Conservation (phyloP, 192 early-diverging fungal genomes). For the Podila horticola region DNA sequence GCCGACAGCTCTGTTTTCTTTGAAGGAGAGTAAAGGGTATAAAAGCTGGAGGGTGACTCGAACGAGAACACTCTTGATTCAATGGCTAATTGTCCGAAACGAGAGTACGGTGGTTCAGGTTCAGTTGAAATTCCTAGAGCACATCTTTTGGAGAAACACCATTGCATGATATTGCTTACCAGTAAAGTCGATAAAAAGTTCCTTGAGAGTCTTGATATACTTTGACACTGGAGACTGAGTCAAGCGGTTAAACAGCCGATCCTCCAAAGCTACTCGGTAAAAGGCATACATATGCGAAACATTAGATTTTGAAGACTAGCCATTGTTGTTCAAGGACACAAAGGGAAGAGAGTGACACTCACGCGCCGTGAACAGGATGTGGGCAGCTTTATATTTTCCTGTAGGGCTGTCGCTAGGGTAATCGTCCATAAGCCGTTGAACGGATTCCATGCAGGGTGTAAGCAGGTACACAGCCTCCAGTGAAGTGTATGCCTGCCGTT, state of each 20-base stretch:
- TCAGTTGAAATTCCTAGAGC: too few relatives aligned
- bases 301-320: neutral
- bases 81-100: conserved; percentile 50
- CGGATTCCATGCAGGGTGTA: conserved; percentile 68
- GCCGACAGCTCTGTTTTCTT: conserved; percentile 44
- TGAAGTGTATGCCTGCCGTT: conserved; percentile 66
- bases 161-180: conserved; percentile 51
- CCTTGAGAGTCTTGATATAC: conserved; percentile 73
- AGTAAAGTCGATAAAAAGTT: conserved; percentile 86
- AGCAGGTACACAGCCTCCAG: conserved; percentile 72
- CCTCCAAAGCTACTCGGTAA: conserved; percentile 63
- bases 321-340: neutral
- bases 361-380: conserved; percentile 70
- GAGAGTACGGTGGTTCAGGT: too few relatives aligned
- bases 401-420: conserved; percentile 50
- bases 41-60: conserved; percentile 74
- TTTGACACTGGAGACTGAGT: conserved; percentile 62
- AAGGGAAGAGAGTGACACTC: conserved; percentile 7
- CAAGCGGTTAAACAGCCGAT: conserved; percentile 68
- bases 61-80: conserved; percentile 78
- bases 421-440: conserved; percentile 70
- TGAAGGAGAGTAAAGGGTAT: conserved; percentile 69
- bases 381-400: conserved; percentile 70
- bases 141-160: too few relatives aligned
- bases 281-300: neutral